A percentile compares a stretch with the other conserved stretches of the same genome.
These are phyloP conservation scores for Rutstroemia sp. DNA, from an alignment of 2,329 filamentous ascomycete species.

Conservation along the genomic window DNA sequence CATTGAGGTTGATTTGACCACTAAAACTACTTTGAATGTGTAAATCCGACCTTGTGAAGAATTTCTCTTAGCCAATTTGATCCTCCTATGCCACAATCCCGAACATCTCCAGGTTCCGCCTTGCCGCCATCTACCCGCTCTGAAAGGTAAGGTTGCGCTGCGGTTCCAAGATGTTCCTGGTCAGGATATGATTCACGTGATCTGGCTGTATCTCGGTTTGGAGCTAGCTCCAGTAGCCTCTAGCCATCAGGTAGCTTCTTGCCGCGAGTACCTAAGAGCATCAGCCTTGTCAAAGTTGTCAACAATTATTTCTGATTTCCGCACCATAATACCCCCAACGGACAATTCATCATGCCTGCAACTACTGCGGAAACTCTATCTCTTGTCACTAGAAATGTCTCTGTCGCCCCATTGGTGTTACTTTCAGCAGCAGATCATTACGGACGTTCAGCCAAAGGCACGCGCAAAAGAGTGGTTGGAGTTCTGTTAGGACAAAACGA, in stretches of 20 bases:
- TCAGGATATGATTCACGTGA: not conserved
- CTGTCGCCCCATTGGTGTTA: slow-evolving; percentile 93
- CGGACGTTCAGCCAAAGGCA: slow-evolving; percentile 85
- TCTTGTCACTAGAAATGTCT: slow-evolving; percentile 89
- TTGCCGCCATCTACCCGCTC: not conserved
- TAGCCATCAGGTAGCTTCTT: slow-evolving; percentile 7
- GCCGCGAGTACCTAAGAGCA: slow-evolving; percentile 9
- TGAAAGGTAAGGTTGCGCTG: not conserved
- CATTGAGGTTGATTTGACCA: not conserved
- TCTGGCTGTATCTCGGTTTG: slow-evolving; percentile 1
- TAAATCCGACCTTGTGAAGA: not conserved
- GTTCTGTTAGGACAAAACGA: slow-evolving; percentile 93
- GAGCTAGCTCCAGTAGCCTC: slow-evolving; percentile 1
- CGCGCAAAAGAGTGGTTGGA: slow-evolving; percentile 81
- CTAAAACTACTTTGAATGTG: not conserved
- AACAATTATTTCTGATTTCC: slow-evolving; percentile 5
- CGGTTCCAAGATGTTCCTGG: not conserved
- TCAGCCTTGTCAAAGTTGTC: slow-evolving; percentile 11
- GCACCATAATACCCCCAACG: slow-evolving; percentile 10
- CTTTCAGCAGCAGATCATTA: slow-evolving; percentile 98
- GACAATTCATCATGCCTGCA: slow-evolving; percentile 66
- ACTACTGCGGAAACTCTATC: slow-evolving; percentile 95
- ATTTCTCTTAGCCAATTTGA: not conserved
- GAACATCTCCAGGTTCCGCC: not conserved
- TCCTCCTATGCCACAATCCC: not conserved